Conservation (phyloP, 2,329 filamentous ascomycete species). For the Colletotrichum cuscutae region DNA sequence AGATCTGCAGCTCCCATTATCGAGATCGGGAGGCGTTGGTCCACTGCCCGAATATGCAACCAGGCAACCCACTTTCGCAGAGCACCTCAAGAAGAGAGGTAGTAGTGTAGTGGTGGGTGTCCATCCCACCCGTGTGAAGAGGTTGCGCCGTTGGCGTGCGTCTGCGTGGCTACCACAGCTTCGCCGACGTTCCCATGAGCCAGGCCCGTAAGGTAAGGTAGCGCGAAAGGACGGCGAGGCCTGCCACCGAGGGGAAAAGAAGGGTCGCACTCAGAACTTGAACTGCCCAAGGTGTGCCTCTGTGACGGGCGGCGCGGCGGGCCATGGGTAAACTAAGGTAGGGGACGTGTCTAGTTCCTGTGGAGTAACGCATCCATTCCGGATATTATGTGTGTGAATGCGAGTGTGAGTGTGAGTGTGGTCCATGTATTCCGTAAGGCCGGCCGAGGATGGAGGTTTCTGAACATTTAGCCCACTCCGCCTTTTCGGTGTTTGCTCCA, state of each 20-base stretch:
- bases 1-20: conserved; percentile 24
- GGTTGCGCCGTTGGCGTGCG: neutral
- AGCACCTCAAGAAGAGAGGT: neutral
- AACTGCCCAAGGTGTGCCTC: neutral
- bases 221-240: neutral
- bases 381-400: neutral
- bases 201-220: neutral
- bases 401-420: too few species aligned
- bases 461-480: neutral
- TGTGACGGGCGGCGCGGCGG: neutral
- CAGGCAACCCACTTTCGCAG: neutral
- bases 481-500: neutral
- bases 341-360: neutral
- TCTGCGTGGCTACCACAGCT: neutral
- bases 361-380: neutral
- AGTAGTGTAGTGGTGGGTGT: neutral
- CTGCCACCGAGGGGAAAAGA: neutral
- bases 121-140: neutral
- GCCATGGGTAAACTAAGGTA: neutral
- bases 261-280: neutral
- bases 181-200: neutral
- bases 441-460: neutral
- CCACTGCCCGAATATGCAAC: neutral
- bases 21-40: conserved; percentile 14
- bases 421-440: too few species aligned